Base-by-base conservation (phyloP, 2,329 filamentous ascomycete species). In the Claviceps sp. region DNA sequence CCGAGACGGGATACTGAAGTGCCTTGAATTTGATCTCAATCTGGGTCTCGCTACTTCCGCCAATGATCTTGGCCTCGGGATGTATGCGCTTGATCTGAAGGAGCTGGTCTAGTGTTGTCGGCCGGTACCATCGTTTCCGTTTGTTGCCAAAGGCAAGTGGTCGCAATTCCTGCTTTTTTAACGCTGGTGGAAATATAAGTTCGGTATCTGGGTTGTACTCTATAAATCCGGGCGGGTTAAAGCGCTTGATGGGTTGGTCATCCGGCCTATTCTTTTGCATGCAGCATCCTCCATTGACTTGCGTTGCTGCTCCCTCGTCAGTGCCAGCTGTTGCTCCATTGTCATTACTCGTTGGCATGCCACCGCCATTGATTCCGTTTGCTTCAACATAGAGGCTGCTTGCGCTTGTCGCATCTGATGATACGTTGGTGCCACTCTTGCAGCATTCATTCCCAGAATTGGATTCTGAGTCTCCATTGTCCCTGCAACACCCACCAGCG, bases 11-110 rank as follows among this genome's bases (percentile, higher is more conserved):
- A 64, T 97, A 97, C 60, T 89, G 79, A 74, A 95, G 80, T 1
- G 85, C 89, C 71, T 97, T 97, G 78, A 98, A 97, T 69, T 95
- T 96, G 70, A 94, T 87, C 69, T 98, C 93, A 55, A 98, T 97
- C 68, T 97, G 93, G 0, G 91, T 97, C 67, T 98, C 93, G 2
- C 90, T 95, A 65, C 89, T 95, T 55, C 93, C 93, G 48, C 89
- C 91, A 55, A 98, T 95, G 55, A 98, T 82, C 68, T 97, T 98
- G 4, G 91, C 89, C 26, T 84, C 81, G 0, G 91, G 91, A 58
- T 89, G 84, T 0, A 79, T 82, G 60, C 76, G 82, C 72, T 97
- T 97, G 70, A 98, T 95, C 63, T 95, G 85, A 16, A 97, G 76
- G 16, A 98, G 73, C 63, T 98, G 90, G 41, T 88, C 76, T 16